Evolutionary conservation across 352 stramenopile genomes (phyloP).

Genomic region (Globisporangium takayamanum): DNA sequence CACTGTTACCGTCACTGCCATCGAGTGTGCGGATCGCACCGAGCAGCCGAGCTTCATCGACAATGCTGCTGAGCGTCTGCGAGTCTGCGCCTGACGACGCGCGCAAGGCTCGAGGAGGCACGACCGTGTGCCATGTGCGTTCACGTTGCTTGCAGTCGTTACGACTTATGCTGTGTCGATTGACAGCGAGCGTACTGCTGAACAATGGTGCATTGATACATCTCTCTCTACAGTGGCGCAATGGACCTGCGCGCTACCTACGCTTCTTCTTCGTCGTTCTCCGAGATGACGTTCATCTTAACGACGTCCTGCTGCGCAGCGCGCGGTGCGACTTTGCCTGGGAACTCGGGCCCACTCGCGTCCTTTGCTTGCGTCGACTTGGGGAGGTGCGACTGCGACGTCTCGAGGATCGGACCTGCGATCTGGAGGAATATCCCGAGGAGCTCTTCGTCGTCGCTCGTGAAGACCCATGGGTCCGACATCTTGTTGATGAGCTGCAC

Average conservation of each 20-base stretch:
- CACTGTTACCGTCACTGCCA: background rate
- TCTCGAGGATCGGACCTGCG: constrained; percentile 82
- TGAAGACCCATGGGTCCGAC: constrained; percentile 69
- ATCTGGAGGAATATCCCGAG: constrained; percentile 86
- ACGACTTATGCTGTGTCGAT: no score
- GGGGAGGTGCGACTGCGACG: constrained; percentile 69
- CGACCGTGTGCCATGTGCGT: background rate
- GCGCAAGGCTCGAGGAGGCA: background rate
- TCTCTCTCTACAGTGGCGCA: background rate
- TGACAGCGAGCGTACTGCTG: background rate
- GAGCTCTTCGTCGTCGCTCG: constrained; percentile 80
- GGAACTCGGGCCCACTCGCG: constrained; percentile 47
- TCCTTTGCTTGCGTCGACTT: constrained; percentile 43
- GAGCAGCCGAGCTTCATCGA: constrained; percentile 29
- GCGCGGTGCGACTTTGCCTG: constrained; percentile 35
- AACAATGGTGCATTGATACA: no score
- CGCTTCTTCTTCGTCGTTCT: constrained; percentile 69
- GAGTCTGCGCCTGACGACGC: background rate
- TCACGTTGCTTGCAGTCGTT: background rate
- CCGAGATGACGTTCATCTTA: constrained; percentile 79
- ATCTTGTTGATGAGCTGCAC: constrained; percentile 88
- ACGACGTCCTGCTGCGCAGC: constrained; percentile 35
- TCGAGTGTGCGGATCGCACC: constrained; percentile 42
- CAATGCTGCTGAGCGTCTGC: background rate
- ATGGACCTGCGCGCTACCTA: constrained; percentile 1